Base-by-base conservation (phyloP, 2,329 filamentous ascomycete genomes). In the Phyllachora maydis region DNA sequence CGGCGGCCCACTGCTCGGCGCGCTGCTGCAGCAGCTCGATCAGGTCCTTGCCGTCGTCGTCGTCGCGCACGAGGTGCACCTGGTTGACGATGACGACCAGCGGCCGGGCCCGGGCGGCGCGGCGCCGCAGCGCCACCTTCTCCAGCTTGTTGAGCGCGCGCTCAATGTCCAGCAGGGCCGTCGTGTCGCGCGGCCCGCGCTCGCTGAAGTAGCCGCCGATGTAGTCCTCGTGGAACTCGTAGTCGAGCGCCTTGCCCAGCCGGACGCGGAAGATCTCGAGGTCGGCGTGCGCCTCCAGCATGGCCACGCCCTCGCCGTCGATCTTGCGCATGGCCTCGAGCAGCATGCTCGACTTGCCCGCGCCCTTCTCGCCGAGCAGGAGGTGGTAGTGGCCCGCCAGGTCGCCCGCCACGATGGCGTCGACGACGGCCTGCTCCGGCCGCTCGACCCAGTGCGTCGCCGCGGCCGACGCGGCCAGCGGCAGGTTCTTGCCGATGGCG, bases 171-270 rank as follows among this genome's bases (percentile, higher is more conserved):
- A 98, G 59, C 16, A 98, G 55, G 4, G 88, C 82, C 0, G 81
- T 91, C 3, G 79, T 83, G 39, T 98, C 88, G 20, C 88, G 66
- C 0, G 88, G 88, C 0, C 88, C 88, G 15, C 77, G 69, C 39
- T 98, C 91, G 29, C 78, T 91, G 47, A 98, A 98, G 29, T 98
- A 75, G 5, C 78, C 79, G 21, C 88, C 88, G 31, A 98, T 93
- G 40, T 91, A 93, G 52, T 98, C 88, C 50, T 95, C 88, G 41
- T 95, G 81, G 38, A 77, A 98, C 42, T 98, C 88, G 43, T 83
- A 98, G 44, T 98, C 83, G 19, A 98, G 58, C 2, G 83, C 81
- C 43, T 92, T 93, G 14, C 88, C 88, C 4, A 98, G 62, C 4
- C 88, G 66, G 20, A 93, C 75, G 11, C 88, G 75, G 44, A 98